Percentiles rank a stretch among this genome's conserved stretches.
Conservation (phyloP, 345 rosid species). For the Camelina sativa region DNA sequence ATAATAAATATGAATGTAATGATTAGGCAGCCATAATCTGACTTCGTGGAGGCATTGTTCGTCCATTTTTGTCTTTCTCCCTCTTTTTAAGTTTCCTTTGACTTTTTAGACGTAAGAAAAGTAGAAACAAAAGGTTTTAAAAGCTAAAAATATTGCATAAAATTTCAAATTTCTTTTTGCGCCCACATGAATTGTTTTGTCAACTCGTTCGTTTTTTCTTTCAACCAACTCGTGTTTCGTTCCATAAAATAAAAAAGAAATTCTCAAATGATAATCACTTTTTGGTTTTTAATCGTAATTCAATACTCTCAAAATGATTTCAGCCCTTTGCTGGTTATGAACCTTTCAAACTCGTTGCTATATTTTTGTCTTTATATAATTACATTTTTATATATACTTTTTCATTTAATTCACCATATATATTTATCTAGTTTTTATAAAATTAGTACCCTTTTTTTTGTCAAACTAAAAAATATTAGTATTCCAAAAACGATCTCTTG, state of each 20-base stretch:
- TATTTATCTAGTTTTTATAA: neutral
- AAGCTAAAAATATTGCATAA: slow-evolving; percentile 27
- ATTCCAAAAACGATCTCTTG: neutral
- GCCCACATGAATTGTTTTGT: slow-evolving; percentile 20
- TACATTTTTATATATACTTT: neutral
- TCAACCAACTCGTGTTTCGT: neutral
- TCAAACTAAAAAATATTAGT: neutral
- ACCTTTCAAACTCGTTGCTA: neutral
- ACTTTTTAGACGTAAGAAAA: slow-evolving; percentile 40
- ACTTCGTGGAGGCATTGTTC: slow-evolving; percentile 52
- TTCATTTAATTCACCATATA: neutral
- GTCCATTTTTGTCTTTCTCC: slow-evolving; percentile 40
- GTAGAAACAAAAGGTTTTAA: slow-evolving; percentile 20
- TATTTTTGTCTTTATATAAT: neutral
- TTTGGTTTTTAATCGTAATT: neutral
- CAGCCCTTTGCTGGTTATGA: neutral
- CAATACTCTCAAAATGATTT: neutral
- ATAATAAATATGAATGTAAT: slow-evolving; percentile 41
- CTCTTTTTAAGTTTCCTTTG: slow-evolving; percentile 44
- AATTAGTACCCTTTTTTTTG: too few species aligned
- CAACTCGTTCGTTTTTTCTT: slow-evolving; percentile 21
- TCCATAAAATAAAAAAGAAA: neutral
- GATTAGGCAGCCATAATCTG: slow-evolving; percentile 49
- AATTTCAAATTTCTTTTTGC: slow-evolving; percentile 24
- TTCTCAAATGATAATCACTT: slow-evolving; percentile 2